Evolutionary conservation across 2,329 filamentous ascomycete genomes (phyloP), one percentile per base, ranked within the genome.

Genomic region (Claviceps monticola): DNA sequence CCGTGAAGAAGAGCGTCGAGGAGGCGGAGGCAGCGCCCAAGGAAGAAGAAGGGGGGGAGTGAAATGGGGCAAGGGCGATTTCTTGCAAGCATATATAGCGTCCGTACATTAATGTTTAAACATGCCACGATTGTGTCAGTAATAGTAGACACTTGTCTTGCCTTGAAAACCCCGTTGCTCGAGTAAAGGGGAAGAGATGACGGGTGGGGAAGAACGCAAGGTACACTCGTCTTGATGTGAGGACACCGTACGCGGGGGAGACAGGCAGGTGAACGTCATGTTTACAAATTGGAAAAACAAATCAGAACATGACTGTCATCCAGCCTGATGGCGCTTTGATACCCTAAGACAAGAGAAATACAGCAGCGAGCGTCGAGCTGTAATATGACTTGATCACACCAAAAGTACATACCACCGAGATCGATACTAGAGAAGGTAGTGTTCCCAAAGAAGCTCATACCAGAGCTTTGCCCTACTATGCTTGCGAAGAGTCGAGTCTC

Each of bases 101-200:
- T 52, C 55, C 57, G 61, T 63, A 66, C 62, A 58, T 68, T 68
- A 68, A 68, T 68, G 66, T 68, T 59, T 68, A 67, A 53, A 57
- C 29, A n/a, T 41, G 43, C 42, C 50, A 52, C 36, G 42, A 23
- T 36, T 49, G 34, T 39, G 39, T 36, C 44, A 17, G 17, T 9
- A 34, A 46, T 46, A 29, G 21, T 11, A 45, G 16, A 23, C 29
- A 14, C 13, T n/a, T 39, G 38, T 39, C 38, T 39, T 16, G 41
- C 16, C 19, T 21, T 43, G 3, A 19, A 7, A 7, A 11, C 14
- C 17, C 11, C 19, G 5, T 21, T n/a, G 6, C 38, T 39, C 4
- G 38, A 16, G 16, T 39, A 6, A n/a, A 39, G 38, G 38, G 5
- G 38, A 39, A 16, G 8, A 39, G 5, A 16, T 1, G 38, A 39